These are phyloP conservation scores for Annulohypoxylon moriforme DNA, from an alignment of 495 filamentous ascomycete genomes.

Conservation along the genomic window DNA sequence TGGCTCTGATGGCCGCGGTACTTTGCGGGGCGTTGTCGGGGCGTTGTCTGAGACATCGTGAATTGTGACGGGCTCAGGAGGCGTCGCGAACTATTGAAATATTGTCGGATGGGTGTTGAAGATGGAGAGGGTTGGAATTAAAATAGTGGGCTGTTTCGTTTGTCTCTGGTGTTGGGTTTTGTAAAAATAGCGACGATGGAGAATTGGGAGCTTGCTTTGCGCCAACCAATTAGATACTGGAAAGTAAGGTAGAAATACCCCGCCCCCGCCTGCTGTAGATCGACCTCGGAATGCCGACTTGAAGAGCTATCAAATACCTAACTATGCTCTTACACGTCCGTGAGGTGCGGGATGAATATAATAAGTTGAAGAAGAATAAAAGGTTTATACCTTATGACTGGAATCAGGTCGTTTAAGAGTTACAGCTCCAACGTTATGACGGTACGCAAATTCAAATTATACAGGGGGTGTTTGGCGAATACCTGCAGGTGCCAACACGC, in stretches of 20 bases:
- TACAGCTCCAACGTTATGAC: too few relatives aligned
- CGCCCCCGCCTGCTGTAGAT: conserved; percentile 20
- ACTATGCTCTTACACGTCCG: too few relatives aligned
- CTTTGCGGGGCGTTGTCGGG: too few relatives aligned
- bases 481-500: not conserved
- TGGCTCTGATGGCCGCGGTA: conserved; percentile 28
- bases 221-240: conserved; percentile 20
- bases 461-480: not conserved
- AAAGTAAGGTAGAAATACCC: conserved; percentile 6
- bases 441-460: too few relatives aligned
- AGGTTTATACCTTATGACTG: too few relatives aligned
- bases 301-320: not conserved
- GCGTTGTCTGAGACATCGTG: conserved; percentile 44
- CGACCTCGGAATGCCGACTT: not conserved
- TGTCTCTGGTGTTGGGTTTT: conserved; percentile 7
- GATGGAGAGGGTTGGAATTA: not conserved
- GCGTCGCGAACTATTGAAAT: not conserved
- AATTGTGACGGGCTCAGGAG: not conserved
- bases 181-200: not conserved
- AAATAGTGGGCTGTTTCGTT: not conserved
- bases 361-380: too few relatives aligned
- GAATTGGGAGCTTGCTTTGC: conserved; percentile 20
- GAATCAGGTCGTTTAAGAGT: too few relatives aligned
- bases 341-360: too few relatives aligned
- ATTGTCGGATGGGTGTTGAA: not conserved